Evolutionary conservation across 2,329 filamentous ascomycete species (phyloP).

Genomic region (Aspergillus japonicus): DNA sequence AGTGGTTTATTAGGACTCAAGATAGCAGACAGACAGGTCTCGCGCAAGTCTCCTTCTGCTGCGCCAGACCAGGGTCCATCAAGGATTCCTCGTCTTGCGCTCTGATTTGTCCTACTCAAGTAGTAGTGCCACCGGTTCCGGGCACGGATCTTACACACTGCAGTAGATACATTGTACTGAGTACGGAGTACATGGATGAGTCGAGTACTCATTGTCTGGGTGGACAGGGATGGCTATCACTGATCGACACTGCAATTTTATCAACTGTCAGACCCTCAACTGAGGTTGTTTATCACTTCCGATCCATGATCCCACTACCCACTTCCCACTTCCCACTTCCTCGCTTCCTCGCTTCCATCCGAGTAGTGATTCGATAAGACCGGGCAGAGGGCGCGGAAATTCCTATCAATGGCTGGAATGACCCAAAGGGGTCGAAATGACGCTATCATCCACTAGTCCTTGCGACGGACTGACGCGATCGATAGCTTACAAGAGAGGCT

Average conservation of each 20-base stretch:
- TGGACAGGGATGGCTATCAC: too few relatives aligned
- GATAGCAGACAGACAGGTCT: too few relatives aligned
- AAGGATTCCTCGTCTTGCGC: neutral
- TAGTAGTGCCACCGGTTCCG: neutral
- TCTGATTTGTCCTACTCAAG: neutral
- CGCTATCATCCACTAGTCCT: conserved; percentile 5
- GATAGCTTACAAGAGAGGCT: neutral
- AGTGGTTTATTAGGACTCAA: too few relatives aligned
- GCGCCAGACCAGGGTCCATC: neutral
- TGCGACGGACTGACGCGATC: neutral
- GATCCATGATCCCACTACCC: too few relatives aligned
- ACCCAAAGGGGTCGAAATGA: neutral
- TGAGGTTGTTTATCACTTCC: too few relatives aligned
- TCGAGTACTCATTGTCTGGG: too few relatives aligned
- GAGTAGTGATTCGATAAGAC: neutral
- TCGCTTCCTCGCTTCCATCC: neutral
- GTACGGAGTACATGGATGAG: too few relatives aligned
- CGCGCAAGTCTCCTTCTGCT: neutral
- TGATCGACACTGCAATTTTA: too few relatives aligned
- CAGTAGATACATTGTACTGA: too few relatives aligned
- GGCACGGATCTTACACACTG: neutral
- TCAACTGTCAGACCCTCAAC: too few relatives aligned
- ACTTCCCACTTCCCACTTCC: too few relatives aligned
- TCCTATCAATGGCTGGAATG: neutral
- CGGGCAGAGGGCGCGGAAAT: neutral